Percentiles rank a stretch among this genome's conserved stretches.
Evolutionary conservation across 345 rosid species (phyloP).

Genomic region (Balakata baccata): DNA sequence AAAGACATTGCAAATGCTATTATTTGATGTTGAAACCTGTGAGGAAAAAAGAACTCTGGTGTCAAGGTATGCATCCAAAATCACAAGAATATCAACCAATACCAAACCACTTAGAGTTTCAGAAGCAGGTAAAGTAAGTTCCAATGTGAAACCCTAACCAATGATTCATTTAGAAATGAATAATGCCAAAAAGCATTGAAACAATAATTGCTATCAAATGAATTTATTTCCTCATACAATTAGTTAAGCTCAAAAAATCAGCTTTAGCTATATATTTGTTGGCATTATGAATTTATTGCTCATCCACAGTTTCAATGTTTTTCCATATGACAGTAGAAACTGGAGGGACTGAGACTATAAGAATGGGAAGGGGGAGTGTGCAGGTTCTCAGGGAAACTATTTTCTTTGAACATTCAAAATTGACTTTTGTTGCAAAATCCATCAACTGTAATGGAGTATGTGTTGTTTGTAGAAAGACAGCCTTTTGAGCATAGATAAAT

Average conservation of each 20-base stretch:
- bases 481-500: background rate
- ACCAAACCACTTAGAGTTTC: background rate
- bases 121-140: background rate
- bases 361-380: background rate
- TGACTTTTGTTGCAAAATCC: background rate
- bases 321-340: background rate
- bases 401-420: background rate
- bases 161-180: background rate
- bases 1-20: background rate
- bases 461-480: background rate
- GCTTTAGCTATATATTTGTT: background rate
- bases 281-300: background rate
- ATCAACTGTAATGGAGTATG: background rate
- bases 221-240: background rate
- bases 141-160: background rate
- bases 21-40: background rate
- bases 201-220: background rate
- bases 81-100: background rate
- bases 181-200: background rate
- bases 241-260: background rate
- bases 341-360: background rate
- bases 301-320: background rate
- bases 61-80: background rate
- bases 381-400: background rate
- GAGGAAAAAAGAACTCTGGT: background rate